These are phyloP conservation scores for Globisporangium nagaii DNA, from an alignment of 352 stramenopile species.

Conservation along the genomic window DNA sequence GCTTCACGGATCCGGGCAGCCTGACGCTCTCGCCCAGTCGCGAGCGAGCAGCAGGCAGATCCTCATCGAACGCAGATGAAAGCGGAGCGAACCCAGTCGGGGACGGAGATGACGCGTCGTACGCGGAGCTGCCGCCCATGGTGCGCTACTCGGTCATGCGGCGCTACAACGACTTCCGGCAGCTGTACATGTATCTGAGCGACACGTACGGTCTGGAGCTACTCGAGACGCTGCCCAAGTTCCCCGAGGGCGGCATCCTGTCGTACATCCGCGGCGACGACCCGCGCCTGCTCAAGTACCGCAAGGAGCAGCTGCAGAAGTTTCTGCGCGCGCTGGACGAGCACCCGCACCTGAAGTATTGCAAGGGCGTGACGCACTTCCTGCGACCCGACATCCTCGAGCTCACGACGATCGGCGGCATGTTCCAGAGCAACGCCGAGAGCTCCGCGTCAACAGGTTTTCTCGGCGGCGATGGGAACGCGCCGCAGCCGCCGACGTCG, in stretches of 20 bases:
- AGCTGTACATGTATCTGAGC: slow-evolving; percentile 52
- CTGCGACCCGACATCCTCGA: slow-evolving; percentile 51
- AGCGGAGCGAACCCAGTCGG: neutral
- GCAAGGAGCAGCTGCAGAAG: slow-evolving; percentile 51
- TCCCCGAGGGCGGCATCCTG: slow-evolving; percentile 62
- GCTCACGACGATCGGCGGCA: slow-evolving; percentile 28
- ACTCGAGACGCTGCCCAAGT: slow-evolving; percentile 46
- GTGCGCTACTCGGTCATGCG: slow-evolving; percentile 79
- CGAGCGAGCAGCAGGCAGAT: neutral
- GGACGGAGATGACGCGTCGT: slow-evolving; percentile 5
- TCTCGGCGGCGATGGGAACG: slow-evolving; percentile 11
- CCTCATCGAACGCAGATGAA: too few relatives aligned
- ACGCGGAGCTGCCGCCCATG: slow-evolving; percentile 50
- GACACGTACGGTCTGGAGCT: slow-evolving; percentile 38
- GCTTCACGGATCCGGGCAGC: slow-evolving; percentile 12
- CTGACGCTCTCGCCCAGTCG: slow-evolving; percentile 10
- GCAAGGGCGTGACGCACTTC: slow-evolving; percentile 51
- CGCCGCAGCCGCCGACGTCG: slow-evolving; percentile 16
- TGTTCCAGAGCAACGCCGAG: slow-evolving; percentile 20
- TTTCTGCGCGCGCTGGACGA: slow-evolving; percentile 62
- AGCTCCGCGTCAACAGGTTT: slow-evolving; percentile 14
- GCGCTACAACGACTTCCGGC: slow-evolving; percentile 74
- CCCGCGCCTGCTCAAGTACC: slow-evolving; percentile 59
- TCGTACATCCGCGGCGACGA: slow-evolving; percentile 74
- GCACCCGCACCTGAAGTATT: slow-evolving; percentile 52